phyloP scores from a whole-genome alignment of 2,329 filamentous ascomycete genomes.

The Calycina herbarum region DNA sequence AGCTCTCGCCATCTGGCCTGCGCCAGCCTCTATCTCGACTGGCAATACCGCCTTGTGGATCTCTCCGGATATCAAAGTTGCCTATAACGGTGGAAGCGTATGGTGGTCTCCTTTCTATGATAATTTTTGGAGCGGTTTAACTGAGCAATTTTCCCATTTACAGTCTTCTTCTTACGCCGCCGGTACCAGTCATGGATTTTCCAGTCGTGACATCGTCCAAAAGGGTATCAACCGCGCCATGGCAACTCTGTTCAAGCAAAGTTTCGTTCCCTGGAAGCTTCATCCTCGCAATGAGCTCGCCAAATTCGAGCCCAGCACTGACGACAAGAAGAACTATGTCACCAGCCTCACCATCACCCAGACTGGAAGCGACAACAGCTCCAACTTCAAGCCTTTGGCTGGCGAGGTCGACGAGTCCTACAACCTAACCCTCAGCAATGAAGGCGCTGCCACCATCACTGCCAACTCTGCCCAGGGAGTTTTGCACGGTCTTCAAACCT shows the following conservation, averaged over 20 bases:
- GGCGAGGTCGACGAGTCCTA: conserved; percentile 77
- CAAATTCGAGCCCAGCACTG: conserved; percentile 61
- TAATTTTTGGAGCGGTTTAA: conserved; percentile 24
- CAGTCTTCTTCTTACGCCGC: conserved; percentile 24
- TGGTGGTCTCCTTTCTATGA: conserved; percentile 43
- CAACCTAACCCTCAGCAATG: conserved; percentile 57
- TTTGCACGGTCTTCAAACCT: conserved; percentile 71
- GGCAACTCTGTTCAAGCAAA: conserved; percentile 63
- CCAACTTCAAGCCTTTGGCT: conserved; percentile 59
- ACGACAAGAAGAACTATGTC: conserved; percentile 50
- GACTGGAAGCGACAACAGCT: conserved; percentile 51
- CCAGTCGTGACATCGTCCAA: conserved; percentile 55
- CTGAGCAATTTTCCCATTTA: conserved; percentile 31
- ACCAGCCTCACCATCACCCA: conserved; percentile 63
- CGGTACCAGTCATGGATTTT: conserved; percentile 16
- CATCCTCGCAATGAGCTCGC: conserved; percentile 57
- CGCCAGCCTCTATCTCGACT: conserved; percentile 51
- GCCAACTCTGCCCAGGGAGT: conserved; percentile 69
- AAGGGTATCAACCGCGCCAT: conserved; percentile 60
- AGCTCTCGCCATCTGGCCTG: conserved; percentile 56
- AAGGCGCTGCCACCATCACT: conserved; percentile 61
- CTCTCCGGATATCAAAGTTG: conserved; percentile 50
- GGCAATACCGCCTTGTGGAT: conserved; percentile 57
- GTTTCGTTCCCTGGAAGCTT: conserved; percentile 78
- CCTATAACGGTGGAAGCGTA: conserved; percentile 60